Evolutionary conservation across 768 basidiomycete genomes (phyloP).

Genomic region (Lactarius sanguifluus): DNA sequence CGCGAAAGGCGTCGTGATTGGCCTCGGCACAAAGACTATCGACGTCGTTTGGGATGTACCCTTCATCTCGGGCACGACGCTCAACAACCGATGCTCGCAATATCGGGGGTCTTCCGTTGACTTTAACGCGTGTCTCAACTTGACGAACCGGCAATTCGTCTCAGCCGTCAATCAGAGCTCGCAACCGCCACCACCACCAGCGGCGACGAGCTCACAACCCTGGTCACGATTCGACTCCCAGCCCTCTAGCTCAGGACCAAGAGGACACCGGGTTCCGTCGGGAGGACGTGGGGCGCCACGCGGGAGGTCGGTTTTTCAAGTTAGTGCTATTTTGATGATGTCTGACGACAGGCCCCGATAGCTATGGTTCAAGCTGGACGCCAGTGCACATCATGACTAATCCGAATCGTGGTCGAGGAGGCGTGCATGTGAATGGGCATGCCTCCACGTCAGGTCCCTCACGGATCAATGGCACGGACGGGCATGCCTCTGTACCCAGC

Average conservation of each 20-base stretch:
- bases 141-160: constrained; percentile 83
- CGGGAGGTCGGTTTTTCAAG: constrained; percentile 36
- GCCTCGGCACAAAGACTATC: constrained; percentile 81
- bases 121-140: constrained; percentile 85
- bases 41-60: constrained; percentile 96
- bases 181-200: constrained; percentile 40
- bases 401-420: constrained; percentile 56
- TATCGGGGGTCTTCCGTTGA: constrained; percentile 90
- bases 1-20: constrained; percentile 92
- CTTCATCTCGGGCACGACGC: constrained; percentile 89
- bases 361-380: constrained; percentile 34
- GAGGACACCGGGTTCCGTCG: constrained; percentile 54
- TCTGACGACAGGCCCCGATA: constrained; percentile 12
- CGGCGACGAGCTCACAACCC: constrained; percentile 49
- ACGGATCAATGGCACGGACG: constrained; percentile 25
- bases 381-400: constrained; percentile 76
- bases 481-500: constrained; percentile 12
- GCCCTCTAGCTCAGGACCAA: constrained; percentile 55
- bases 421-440: constrained; percentile 30
- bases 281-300: constrained; percentile 62
- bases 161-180: constrained; percentile 66
- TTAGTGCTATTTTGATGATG: background rate
- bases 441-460: constrained; percentile 30
- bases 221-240: constrained; percentile 67
- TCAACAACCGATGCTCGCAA: constrained; percentile 88